Base-by-base conservation (phyloP, 345 rosid species). In the Hirschfeldia incana region DNA sequence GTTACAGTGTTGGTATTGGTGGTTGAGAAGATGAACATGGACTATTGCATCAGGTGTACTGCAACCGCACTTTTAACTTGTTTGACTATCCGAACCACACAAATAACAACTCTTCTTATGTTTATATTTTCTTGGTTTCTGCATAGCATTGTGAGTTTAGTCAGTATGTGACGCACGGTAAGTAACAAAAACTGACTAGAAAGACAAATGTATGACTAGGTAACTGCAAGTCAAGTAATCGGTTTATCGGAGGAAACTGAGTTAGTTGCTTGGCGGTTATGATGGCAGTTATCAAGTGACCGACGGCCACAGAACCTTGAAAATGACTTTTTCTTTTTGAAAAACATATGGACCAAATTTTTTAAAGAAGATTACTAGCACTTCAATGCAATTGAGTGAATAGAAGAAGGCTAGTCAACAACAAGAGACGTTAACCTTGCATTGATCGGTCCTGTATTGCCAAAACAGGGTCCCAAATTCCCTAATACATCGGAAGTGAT, bases 21-120 rank as follows among this genome's bases (percentile, higher is more conserved):
- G 28, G 74, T 76, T 76, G 69, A 46, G 80, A 76, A 76, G 39
- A 46, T 60, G 62, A 60, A 76, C 74, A 9, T 30, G 69, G 11
- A 33, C 61, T 16, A 67, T 16, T 39, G 49, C 73, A 67, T 5
- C 59, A 76, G 6, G 46, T 67, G 46, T 76, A 60, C 6, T 67
- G 69, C 49, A 69, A 69, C 53, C 0, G 34, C 34, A 69, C 33
- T 76, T 32, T 44, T 4, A 60, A 60, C 46, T 26, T 60, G 12
- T 44, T 68, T 44, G 79, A 59, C 74, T 69, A 10, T 5, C 46
- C 16, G 7, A 49, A 49, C 55, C 6, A 46, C 55, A 10, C 51
- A 11, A 39, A 11, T 7, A 13, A 29, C 29, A 4, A 5, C 8
- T 8, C 4, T 49, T 32, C 51, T 33, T 32, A 32, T 64, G 21